phyloP scores from a whole-genome alignment of 176 grass and related monocot species.

The Alopecurus myosuroides region DNA sequence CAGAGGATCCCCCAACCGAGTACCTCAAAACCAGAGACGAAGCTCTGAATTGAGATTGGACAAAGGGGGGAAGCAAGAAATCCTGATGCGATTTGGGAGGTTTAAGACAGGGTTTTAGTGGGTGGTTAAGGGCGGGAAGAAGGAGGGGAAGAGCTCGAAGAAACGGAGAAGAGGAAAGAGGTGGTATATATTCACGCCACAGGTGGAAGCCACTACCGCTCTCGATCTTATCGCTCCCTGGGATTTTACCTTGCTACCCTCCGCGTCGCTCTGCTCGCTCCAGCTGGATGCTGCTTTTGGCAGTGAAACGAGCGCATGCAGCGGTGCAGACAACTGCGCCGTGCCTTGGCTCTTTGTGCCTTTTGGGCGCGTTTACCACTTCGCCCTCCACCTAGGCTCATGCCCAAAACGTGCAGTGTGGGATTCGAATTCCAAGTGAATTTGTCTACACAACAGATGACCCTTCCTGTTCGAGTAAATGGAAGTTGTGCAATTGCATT shows the following conservation, averaged over 20 bases:
- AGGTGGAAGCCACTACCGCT: slow-evolving; percentile 32
- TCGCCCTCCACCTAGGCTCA: not conserved
- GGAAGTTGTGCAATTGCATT: not conserved
- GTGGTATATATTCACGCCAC: slow-evolving; percentile 9
- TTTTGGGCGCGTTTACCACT: not conserved
- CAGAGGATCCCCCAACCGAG: not conserved
- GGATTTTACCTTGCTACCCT: slow-evolving; percentile 4
- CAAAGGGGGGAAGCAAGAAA: not conserved
- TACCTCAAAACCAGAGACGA: not conserved
- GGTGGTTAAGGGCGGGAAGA: slow-evolving; percentile 28
- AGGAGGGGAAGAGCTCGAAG: not conserved
- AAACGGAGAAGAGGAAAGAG: not conserved
- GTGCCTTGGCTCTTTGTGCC: not conserved
- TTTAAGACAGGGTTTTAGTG: slow-evolving; percentile 25
- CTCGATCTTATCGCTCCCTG: slow-evolving; percentile 26
- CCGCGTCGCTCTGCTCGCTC: not conserved
- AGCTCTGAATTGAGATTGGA: not conserved
- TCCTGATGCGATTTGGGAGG: not conserved
- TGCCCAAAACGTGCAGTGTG: not conserved
- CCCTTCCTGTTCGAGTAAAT: not conserved
- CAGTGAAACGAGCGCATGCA: not conserved
- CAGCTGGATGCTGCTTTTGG: slow-evolving; percentile 25
- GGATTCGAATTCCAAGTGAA: not conserved
- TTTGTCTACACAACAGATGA: not conserved
- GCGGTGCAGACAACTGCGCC: not conserved